Evolutionary conservation across 345 rosid genomes (phyloP), one percentile per base, ranked within the genome.

Genomic region (Crucihimalaya himalaica): DNA sequence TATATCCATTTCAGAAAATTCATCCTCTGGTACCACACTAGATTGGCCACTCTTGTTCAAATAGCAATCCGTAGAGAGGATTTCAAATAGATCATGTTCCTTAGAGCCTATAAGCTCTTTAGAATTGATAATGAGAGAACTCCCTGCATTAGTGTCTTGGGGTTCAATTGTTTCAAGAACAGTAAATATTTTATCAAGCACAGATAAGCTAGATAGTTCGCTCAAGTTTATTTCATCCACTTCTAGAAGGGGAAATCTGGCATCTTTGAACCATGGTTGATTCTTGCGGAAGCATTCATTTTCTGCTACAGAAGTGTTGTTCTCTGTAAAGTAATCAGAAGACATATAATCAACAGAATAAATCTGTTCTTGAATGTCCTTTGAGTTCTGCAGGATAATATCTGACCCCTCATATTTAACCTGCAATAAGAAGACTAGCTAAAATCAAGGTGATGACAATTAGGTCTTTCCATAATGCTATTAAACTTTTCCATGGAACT

Each of bases 241-340:
- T 83, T 95, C 99, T 32, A 90, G 71, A 69, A 85, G 73, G 25
- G 92, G 93, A 78, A 88, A 87, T 14, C 61, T 67, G 35, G 34
- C 43, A 73, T 62, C 71, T 54, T 72, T 78, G 75, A 68, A 78
- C 60, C 75, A 80, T 35, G 55, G 54, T 37, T 37, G 79, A 65
- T 75, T 85, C 31, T 75, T 81, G 65, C 55, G 73, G 40, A 67
- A 72, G 71, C 79, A 71, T 57, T 85, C 88, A 71, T 83, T 85
- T 67, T 85, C 89, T 77, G 55, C 35, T 7, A 57, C 20, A 47
- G 43, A 71, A 61, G 72, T 63, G 28, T 69, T 73, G 40, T 72
- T 69, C 72, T 85, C 85, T 60, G 79, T 68, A 69, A 72, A 71
- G 78, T 74, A 77, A 67, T 81, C 85, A 63, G 84, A 76, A 75